phyloP scores from a whole-genome alignment of 495 filamentous ascomycete species.

The Xylaria acuta region DNA sequence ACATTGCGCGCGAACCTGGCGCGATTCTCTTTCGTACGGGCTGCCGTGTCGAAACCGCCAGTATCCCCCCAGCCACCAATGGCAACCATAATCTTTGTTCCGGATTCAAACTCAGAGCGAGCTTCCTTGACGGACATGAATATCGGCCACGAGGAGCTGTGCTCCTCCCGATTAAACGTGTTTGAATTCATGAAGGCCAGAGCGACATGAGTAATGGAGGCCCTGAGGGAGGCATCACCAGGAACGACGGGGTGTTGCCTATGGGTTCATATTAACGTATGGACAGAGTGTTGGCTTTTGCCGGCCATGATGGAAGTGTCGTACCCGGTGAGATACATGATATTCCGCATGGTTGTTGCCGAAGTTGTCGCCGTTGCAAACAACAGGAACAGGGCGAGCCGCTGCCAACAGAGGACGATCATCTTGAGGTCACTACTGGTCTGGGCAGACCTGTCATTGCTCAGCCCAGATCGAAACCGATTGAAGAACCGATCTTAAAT shows the following conservation, averaged over 20 bases:
- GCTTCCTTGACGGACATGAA: slow-evolving; percentile 65
- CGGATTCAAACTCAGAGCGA: slow-evolving; percentile 62
- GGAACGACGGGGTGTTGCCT: slow-evolving; percentile 63
- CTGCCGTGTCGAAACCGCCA: slow-evolving; percentile 64
- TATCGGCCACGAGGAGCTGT: slow-evolving; percentile 57
- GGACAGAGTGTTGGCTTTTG: not conserved
- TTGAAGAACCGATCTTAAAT: not conserved
- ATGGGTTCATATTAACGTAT: slow-evolving; percentile 2
- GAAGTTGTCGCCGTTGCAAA: slow-evolving; percentile 26
- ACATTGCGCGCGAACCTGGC: slow-evolving; percentile 69
- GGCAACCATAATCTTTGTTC: slow-evolving; percentile 71
- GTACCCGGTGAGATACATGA: slow-evolving; percentile 69
- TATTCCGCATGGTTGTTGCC: slow-evolving; percentile 46
- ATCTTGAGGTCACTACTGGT: slow-evolving; percentile 4
- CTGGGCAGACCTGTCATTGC: not conserved
- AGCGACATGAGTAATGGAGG: slow-evolving; percentile 66
- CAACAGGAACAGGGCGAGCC: slow-evolving; percentile 24
- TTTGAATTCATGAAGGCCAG: slow-evolving; percentile 70
- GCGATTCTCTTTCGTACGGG: slow-evolving; percentile 58
- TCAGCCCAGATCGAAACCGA: not conserved
- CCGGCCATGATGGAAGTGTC: not conserved
- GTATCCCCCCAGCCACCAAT: slow-evolving; percentile 80
- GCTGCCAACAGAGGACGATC: slow-evolving; percentile 15
- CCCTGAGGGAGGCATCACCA: slow-evolving; percentile 50
- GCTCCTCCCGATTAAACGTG: slow-evolving; percentile 61